Base-by-base conservation (phyloP, 108 stramenopile species). In the Mayamaea pseudoterrestris region DNA sequence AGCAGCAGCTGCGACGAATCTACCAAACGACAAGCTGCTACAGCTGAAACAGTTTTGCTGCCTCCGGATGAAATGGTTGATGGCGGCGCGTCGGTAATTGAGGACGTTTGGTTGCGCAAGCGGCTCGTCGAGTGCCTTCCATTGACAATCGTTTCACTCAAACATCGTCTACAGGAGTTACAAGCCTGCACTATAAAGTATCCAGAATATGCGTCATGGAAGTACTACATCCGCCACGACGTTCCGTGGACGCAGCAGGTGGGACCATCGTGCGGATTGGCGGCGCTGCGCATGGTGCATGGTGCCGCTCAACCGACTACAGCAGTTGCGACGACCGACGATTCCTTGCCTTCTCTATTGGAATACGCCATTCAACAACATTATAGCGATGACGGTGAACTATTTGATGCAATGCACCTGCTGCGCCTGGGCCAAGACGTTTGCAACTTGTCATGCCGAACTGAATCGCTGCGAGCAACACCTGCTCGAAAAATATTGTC, bases 211-310 rank as follows among this genome's bases (percentile, higher is more conserved):
- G n/a, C n/a, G n/a, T n/a, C n/a, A n/a, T n/a, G n/a, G n/a, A n/a
- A n/a, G n/a, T n/a, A n/a, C 17, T 54, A 61, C 20, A 25, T 30
- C 2, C 22, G 51, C 0, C 1, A 44, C 25, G 36, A 47, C 23
- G 45, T 67, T 11, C 53, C 65, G 20, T 67, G 65, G 65, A 58
- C 59, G 20, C 35, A 25, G 11, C 65, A 67, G 31, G 56, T 67
- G 23, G 65, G 65, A 5, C 65, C 65, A n/a, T 60, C 65, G 22
- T 67, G 65, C 31, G 65, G 65, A 30, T 53, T 67, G 32, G 54
- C 65, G 0, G 65, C 65, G 2, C 8, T 67, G 2, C 65, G 65
- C 22, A 67, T 67, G 65, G 42, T 55, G 12, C 36, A 34, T 12
- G 5, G 21, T 30, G 30, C 2, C 24, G 27, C 6, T 6, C 45